Evolutionary conservation across 208 protist species (phyloP).

Genomic region (Leishmania lainsoni): DNA sequence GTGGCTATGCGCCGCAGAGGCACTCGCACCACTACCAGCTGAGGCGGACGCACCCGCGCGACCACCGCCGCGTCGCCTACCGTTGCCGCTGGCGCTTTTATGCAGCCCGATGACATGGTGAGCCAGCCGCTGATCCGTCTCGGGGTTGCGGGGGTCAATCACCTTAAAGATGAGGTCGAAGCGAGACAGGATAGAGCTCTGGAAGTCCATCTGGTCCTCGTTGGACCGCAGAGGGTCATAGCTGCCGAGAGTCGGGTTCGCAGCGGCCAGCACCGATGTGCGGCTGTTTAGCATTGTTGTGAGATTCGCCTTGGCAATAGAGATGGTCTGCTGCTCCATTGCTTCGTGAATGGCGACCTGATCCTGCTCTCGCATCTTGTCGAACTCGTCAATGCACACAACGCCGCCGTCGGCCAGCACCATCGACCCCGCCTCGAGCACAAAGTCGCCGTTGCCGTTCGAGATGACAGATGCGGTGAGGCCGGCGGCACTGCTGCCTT

Average conservation of each 20-base stretch:
- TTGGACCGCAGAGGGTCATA: constrained; percentile 91
- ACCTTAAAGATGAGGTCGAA: constrained; percentile 99
- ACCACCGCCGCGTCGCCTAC: constrained; percentile 11
- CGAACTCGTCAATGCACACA: constrained; percentile 99
- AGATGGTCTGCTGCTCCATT: constrained; percentile 99
- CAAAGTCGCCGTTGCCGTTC: constrained; percentile 96
- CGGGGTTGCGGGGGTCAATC: constrained; percentile 95
- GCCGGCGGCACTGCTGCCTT: constrained; percentile 98
- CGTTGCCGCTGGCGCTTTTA: constrained; percentile 80
- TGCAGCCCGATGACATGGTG: constrained; percentile 97
- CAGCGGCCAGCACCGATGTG: constrained; percentile 99
- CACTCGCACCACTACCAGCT: constrained; percentile 44
- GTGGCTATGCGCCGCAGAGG: constrained; percentile 7
- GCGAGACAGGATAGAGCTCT: constrained; percentile 99
- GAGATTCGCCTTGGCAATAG: constrained; percentile 99
- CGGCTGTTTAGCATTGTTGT: constrained; percentile 99
- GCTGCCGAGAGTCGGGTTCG: constrained; percentile 98
- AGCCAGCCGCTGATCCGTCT: constrained; percentile 93
- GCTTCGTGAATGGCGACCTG: constrained; percentile 99
- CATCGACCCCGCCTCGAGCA: constrained; percentile 99
- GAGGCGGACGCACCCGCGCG: constrained; percentile 36
- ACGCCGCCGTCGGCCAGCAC: constrained; percentile 99
- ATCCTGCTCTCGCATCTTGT: constrained; percentile 99
- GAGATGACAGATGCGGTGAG: constrained; percentile 97
- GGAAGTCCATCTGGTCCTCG: constrained; percentile 95